Evolutionary conservation across 2,329 filamentous ascomycete species (phyloP), one percentile per base, ranked within the genome.

Genomic region (Fusarium illudens): DNA sequence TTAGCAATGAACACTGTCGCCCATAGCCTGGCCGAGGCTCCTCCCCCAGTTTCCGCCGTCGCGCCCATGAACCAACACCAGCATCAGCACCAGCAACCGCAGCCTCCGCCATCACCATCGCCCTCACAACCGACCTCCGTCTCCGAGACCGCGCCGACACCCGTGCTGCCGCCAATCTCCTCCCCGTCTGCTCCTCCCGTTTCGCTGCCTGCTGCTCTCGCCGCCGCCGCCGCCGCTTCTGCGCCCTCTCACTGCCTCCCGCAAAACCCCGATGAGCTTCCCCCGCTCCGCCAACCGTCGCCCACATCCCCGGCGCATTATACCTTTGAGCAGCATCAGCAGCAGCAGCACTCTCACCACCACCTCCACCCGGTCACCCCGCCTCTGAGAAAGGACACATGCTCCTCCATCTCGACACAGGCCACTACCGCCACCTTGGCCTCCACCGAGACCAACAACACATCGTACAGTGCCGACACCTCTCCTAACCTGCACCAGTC

Each of bases 381-480:
- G 36, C 76, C 77, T 48, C 53, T 78, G 60, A 76, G 77, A 64
- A 85, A 86, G 74, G 83, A 87, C 71, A 86, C 85, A 33, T 79
- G 76, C 64, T 86, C 84, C 60, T 87, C 85, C 56, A 83, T 82
- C 64, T 85, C 85, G 61, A 86, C 84, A 20, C 81, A 81, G 72
- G 82, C 81, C 70, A 84, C 84, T 62, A 80, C 80, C 74, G 77
- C 76, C 73, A 78, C 77, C 51, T 71, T 78, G 76, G 75, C 77
- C 68, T 82, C 82, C 56, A 75, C 76, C 69, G 85, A 86, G 73
- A 84, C 83, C 71, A 81, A 77, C 70, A 80, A 82, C 73, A 84
- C 82, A 73, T 81, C 81, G 71, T 86, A 85, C 75, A 85, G 81
- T 79, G 80, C 82, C 75, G 82, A 86, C 70, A 83, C 83, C 71